Conservation (phyloP, 2,329 filamentous ascomycete species). For the Fusarium caatingaense region DNA sequence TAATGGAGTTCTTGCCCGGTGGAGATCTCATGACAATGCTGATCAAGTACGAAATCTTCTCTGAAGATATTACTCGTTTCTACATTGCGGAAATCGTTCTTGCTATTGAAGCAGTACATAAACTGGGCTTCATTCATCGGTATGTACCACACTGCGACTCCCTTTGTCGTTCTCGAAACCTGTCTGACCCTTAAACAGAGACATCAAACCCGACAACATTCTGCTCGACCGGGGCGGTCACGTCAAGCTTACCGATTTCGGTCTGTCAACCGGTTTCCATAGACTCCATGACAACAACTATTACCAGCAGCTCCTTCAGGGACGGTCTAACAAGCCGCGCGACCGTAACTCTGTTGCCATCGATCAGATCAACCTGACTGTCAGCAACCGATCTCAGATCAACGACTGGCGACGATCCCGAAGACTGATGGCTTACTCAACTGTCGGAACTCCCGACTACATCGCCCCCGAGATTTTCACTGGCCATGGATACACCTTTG, state of each 20-base stretch:
- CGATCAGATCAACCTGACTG: slow-evolving; percentile 97
- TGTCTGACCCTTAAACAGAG: slow-evolving; percentile 65
- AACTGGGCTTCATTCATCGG: slow-evolving; percentile 98
- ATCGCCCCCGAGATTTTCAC: slow-evolving; percentile 99
- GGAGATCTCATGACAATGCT: slow-evolving; percentile 99
- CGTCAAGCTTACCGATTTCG: slow-evolving; percentile 98
- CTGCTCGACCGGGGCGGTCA: slow-evolving; percentile 94
- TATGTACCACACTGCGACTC: slow-evolving; percentile 58
- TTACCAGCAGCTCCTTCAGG: slow-evolving; percentile 94
- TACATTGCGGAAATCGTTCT: slow-evolving; percentile 99
- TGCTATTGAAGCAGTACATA: slow-evolving; percentile 98
- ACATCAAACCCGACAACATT: slow-evolving; percentile 99
- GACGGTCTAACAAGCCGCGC: slow-evolving; percentile 75
- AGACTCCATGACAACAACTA: slow-evolving; percentile 98
- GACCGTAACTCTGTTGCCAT: slow-evolving; percentile 95
- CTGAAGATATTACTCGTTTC: slow-evolving; percentile 97
- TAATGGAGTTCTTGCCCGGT: slow-evolving; percentile 99
- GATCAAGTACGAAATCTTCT: slow-evolving; percentile 99
- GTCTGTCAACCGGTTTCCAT: slow-evolving; percentile 96
- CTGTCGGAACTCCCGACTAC: slow-evolving; percentile 97
- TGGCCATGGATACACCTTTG: slow-evolving; percentile 93
- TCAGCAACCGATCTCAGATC: slow-evolving; percentile 97
- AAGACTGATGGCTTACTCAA: slow-evolving; percentile 96
- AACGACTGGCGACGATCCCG: slow-evolving; percentile 99
- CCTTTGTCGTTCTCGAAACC: not conserved